Evolutionary conservation across 768 basidiomycete species (phyloP).

Genomic region (Termitomyces titanicus): DNA sequence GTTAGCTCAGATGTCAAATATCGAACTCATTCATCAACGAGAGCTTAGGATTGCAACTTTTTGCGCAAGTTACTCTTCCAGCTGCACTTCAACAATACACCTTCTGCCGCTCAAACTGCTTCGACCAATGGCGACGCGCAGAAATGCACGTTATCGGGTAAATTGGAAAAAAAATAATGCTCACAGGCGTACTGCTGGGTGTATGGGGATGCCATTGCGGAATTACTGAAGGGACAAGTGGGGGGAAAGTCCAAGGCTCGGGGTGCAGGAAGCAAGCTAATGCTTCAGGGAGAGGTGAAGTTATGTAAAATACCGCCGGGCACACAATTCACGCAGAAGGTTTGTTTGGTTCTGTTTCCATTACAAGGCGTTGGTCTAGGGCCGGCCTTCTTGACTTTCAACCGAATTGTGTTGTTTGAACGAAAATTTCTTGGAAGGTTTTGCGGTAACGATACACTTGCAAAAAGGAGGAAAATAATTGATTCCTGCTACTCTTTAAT

Average conservation of each 20-base stretch:
- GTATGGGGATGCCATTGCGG: constrained; percentile 66
- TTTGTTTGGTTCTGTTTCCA: constrained; percentile 15
- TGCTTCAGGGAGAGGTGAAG: constrained; percentile 52
- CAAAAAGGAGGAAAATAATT: too few species aligned
- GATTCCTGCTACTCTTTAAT: too few species aligned
- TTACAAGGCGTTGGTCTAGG: neutral
- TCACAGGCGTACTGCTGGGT: constrained; percentile 85
- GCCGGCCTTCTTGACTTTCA: neutral
- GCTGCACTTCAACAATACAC: neutral
- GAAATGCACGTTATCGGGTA: constrained; percentile 9
- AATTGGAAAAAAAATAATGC: constrained; percentile 26
- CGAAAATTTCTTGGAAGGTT: too few species aligned
- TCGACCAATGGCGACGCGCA: constrained; percentile 1
- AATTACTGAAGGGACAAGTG: constrained; percentile 23
- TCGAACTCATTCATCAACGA: neutral
- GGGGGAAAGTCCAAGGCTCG: constrained; percentile 25
- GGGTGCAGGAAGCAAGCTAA: constrained; percentile 70
- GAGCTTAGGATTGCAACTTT: neutral
- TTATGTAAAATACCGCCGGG: constrained; percentile 2
- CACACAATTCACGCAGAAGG: neutral
- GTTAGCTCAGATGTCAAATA: constrained; percentile 2
- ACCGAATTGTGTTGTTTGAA: too few species aligned
- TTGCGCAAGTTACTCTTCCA: neutral
- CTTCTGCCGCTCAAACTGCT: neutral
- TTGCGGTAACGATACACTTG: too few species aligned